A percentile compares a stretch with the other conserved stretches of the same genome.
Conservation (phyloP, 345 rosid genomes). For the Arabis hirsuta region DNA sequence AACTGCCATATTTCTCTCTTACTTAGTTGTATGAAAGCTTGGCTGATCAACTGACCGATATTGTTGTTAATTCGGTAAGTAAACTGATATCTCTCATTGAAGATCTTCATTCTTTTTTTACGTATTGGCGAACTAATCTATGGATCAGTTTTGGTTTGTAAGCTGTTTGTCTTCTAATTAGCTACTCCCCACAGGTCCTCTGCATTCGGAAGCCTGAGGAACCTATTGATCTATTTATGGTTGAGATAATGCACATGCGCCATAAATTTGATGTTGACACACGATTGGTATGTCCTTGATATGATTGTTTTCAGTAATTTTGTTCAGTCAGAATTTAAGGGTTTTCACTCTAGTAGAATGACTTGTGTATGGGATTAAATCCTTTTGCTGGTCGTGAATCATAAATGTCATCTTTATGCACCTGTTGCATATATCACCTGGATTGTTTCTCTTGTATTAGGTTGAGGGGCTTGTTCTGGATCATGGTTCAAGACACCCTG, state of each 20-base stretch:
- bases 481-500: slow-evolving; percentile 99
- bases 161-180: slow-evolving; percentile 5
- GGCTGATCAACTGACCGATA: slow-evolving; percentile 94
- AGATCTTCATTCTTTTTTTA: neutral
- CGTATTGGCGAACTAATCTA: neutral
- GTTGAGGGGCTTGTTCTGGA: slow-evolving; percentile 98
- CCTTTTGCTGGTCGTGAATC: neutral
- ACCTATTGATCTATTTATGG: slow-evolving; percentile 93
- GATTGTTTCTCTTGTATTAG: slow-evolving; percentile 44
- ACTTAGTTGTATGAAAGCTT: slow-evolving; percentile 79
- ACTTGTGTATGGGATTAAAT: neutral
- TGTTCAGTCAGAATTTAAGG: neutral
- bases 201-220: slow-evolving; percentile 89
- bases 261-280: slow-evolving; percentile 97
- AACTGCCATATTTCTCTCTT: slow-evolving; percentile 9
- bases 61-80: slow-evolving; percentile 84
- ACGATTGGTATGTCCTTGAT: slow-evolving; percentile 61
- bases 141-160: slow-evolving; percentile 22
- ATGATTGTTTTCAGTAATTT: neutral
- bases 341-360: neutral
- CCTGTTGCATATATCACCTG: neutral
- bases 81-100: neutral
- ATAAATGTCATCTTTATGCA: slow-evolving; percentile 2
- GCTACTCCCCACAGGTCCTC: slow-evolving; percentile 63
- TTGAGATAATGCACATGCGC: slow-evolving; percentile 99